phyloP scores from a whole-genome alignment of 2,329 filamentous ascomycete genomes.

The Tolypocladium ophioglossoides region DNA sequence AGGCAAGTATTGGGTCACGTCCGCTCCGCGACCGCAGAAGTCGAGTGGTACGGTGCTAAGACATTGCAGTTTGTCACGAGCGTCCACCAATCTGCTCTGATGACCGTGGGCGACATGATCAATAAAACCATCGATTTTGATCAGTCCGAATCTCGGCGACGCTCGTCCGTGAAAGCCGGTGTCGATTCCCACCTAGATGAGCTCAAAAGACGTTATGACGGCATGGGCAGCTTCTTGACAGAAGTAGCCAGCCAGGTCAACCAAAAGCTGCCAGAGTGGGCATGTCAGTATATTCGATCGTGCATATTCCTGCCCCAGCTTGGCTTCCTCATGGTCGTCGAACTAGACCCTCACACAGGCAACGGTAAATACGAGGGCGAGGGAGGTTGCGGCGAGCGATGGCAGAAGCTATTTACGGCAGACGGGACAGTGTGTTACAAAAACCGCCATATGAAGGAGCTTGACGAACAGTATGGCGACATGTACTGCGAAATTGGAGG shows the following conservation, averaged over 20 bases:
- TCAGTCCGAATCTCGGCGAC: constrained; percentile 57
- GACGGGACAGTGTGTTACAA: constrained; percentile 75
- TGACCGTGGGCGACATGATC: constrained; percentile 59
- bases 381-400: constrained; percentile 43
- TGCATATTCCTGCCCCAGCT: constrained; percentile 89
- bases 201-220: constrained; percentile 67
- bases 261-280: constrained; percentile 49
- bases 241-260: constrained; percentile 56
- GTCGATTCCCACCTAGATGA: constrained; percentile 67
- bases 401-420: constrained; percentile 70
- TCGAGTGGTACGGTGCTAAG: background rate
- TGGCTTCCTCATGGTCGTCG: constrained; percentile 76
- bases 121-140: constrained; percentile 72
- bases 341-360: constrained; percentile 37
- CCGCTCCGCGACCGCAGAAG: background rate
- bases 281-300: constrained; percentile 45
- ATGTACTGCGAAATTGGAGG: constrained; percentile 76
- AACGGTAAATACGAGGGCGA: constrained; percentile 54
- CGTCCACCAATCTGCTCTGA: constrained; percentile 48
- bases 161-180: constrained; percentile 62
- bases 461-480: constrained; percentile 77
- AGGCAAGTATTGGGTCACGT: constrained; percentile 24
- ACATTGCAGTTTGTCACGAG: constrained; percentile 40
- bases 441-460: constrained; percentile 65
- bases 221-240: constrained; percentile 63